A percentile compares a stretch with the other conserved stretches of the same genome.
Evolutionary conservation across 768 basidiomycete genomes (phyloP).

Genomic region (Kwoniella europaea): DNA sequence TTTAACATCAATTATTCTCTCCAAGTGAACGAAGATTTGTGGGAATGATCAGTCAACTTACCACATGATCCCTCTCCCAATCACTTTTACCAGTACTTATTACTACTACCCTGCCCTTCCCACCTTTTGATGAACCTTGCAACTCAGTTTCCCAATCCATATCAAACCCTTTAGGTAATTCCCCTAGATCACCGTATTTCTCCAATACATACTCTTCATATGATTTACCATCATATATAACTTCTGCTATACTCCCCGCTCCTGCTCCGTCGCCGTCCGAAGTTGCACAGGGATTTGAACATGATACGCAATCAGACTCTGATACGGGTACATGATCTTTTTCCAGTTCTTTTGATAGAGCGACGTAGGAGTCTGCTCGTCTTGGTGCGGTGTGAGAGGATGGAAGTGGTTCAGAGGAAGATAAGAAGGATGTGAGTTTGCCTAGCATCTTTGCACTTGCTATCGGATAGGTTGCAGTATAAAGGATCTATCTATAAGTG

Average conservation of each 20-base stretch:
- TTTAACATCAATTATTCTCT: too few relatives aligned
- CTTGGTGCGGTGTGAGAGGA: slow-evolving; percentile 31
- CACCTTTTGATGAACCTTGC: slow-evolving; percentile 84
- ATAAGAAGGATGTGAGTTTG: slow-evolving; percentile 36
- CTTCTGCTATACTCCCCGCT: slow-evolving; percentile 51
- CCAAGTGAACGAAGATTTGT: neutral
- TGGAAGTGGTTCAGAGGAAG: slow-evolving; percentile 7
- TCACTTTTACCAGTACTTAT: slow-evolving; percentile 89
- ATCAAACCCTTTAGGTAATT: slow-evolving; percentile 73
- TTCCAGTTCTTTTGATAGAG: slow-evolving; percentile 61
- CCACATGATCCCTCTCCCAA: slow-evolving; percentile 80
- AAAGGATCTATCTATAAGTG: neutral
- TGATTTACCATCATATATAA: slow-evolving; percentile 49
- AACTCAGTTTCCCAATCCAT: slow-evolving; percentile 79
- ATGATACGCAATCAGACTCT: slow-evolving; percentile 71
- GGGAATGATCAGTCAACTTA: slow-evolving; percentile 16
- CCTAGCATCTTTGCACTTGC: slow-evolving; percentile 30
- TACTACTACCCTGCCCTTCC: slow-evolving; percentile 79
- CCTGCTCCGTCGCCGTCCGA: slow-evolving; percentile 33
- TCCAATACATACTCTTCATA: slow-evolving; percentile 55
- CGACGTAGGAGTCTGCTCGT: slow-evolving; percentile 29
- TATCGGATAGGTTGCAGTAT: neutral
- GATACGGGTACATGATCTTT: slow-evolving; percentile 70
- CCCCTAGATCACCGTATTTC: slow-evolving; percentile 51
- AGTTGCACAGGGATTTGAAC: slow-evolving; percentile 77